phyloP scores from a whole-genome alignment of 2,329 filamentous ascomycete species.

The Colletotrichum sp. region DNA sequence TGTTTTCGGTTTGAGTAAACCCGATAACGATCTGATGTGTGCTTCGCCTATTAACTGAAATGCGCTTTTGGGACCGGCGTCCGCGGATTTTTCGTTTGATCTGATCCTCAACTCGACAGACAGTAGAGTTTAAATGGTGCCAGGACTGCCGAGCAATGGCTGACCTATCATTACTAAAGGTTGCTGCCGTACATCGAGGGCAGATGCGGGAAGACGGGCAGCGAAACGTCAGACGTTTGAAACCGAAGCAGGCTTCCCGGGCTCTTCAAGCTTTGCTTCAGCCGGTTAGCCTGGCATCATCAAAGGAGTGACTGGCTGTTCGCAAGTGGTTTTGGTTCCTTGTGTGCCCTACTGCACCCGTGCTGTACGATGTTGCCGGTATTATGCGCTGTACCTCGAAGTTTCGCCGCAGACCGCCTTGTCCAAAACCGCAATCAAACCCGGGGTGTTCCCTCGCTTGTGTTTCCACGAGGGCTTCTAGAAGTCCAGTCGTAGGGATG shows the following conservation, averaged over 20 bases:
- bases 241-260: not conserved
- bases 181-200: not conserved
- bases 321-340: not conserved
- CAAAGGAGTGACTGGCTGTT: not conserved
- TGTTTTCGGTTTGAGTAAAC: not conserved
- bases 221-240: conserved; percentile 21
- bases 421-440: not conserved
- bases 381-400: not conserved
- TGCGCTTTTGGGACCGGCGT: not conserved
- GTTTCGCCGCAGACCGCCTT: not conserved
- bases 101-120: not conserved
- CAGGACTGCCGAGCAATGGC: not conserved
- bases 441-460: not conserved
- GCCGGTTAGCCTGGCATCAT: not conserved
- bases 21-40: not conserved
- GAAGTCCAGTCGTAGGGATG: not conserved
- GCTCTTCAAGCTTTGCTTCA: not conserved
- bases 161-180: not conserved
- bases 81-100: conserved; percentile 7
- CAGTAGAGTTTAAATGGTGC: not conserved
- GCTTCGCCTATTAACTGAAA: not conserved
- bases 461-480: conserved; percentile 13
- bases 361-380: not conserved
- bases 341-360: not conserved
- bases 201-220: not conserved